Base-by-base conservation (phyloP, 2,329 filamentous ascomycete genomes). In the Fusarium praegraminearum region DNA sequence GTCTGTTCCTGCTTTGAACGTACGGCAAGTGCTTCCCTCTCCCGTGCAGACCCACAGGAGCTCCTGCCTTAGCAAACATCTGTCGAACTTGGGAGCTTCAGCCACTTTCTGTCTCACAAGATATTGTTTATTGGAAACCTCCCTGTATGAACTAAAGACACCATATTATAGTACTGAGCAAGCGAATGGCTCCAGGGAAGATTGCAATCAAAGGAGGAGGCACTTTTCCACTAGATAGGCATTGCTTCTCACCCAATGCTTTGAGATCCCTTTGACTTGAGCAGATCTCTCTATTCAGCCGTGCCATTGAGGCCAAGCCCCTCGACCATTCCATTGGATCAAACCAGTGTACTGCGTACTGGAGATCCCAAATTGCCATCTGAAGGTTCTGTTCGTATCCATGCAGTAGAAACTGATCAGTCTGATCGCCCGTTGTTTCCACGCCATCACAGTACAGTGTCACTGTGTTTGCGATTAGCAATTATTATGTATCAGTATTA, bases 391-490 rank as follows among this genome's bases (percentile, higher is more conserved):
- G 7, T 40, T 13, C n/a, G n/a, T 7, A 8, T 40, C n/a, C n/a
- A 40, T 30, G 43, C 54, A 60, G 46, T 15, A 55, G 22, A 20
- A 44, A 40, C 35, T 35, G 62, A 65, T 65, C 54, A 65, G 43
- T 43, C 62, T 44, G 62, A 61, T 66, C 62, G 28, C 35, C 33
- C 18, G 18, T 24, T 36, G 33, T 35, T 40, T 33, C 32, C 52
- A 26, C 43, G 18, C 40, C 24, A n/a, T 61, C 54, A 61, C 62
- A 65, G 62, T 65, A 41, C 18, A 9, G 11, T 22, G 12, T 22
- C 30, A 65, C 60, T 59, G 60, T 65, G 60, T 46, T 59, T 43
- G 24, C 10, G 28, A 38, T 59, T 16, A 35, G 36, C 40, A 35
- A 28, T 32, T 36, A 41, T 13, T 20, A 35, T 63, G 18, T 13